Percentiles rank a stretch among this genome's conserved stretches.
Conservation (phyloP, 805 yeast species). For the Schwanniomyces sp. region DNA sequence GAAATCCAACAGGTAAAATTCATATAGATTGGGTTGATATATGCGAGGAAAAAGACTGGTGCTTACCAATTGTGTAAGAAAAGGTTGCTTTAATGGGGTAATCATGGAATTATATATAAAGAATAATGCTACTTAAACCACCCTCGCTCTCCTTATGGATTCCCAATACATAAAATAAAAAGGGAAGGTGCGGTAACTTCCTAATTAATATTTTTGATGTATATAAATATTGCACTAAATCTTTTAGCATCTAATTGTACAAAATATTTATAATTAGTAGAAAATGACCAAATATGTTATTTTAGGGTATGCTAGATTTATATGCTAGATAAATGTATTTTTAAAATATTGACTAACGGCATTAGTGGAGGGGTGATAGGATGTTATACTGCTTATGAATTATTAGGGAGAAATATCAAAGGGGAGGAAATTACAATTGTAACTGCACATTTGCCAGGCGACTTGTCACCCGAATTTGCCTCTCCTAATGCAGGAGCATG, state of each 20-base stretch:
- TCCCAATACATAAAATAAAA: too few relatives aligned
- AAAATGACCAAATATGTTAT: constrained; percentile 8
- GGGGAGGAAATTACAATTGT: constrained; percentile 11
- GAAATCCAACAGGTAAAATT: constrained; percentile 13
- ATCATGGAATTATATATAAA: too few relatives aligned
- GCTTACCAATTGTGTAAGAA: constrained; percentile 1
- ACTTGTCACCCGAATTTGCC: constrained; percentile 20
- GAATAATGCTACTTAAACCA: too few relatives aligned
- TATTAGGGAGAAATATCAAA: constrained; percentile 13
- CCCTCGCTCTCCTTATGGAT: too few relatives aligned
- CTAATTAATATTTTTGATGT: background rate
- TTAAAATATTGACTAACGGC: background rate
- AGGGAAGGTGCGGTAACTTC: background rate
- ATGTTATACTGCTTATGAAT: constrained; percentile 9
- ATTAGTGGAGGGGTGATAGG: constrained; percentile 6
- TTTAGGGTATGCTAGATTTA: constrained; percentile 10
- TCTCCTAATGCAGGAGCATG: constrained; percentile 30
- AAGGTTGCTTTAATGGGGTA: too few relatives aligned
- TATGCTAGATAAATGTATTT: background rate
- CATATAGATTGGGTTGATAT: constrained; percentile 23
- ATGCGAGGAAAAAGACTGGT: constrained; percentile 27
- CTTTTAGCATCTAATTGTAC: too few relatives aligned
- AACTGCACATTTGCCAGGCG: constrained; percentile 25
- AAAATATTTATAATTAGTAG: background rate
- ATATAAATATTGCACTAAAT: background rate